Conservation (phyloP, 2,329 filamentous ascomycete species). For the Kalmusia sp. region DNA sequence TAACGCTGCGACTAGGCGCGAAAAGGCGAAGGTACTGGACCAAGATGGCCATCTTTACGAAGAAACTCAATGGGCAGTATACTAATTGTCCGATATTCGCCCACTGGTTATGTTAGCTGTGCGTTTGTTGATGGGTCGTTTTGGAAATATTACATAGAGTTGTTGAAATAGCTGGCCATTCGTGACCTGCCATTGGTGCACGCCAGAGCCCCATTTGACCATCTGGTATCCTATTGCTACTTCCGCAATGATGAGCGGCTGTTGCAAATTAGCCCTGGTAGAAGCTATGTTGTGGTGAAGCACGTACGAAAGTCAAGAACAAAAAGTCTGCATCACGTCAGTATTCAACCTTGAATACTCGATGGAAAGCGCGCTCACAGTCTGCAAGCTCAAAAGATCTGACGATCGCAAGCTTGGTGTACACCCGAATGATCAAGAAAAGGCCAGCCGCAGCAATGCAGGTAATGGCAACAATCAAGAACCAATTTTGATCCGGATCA, state of each 20-base stretch:
- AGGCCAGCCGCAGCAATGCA: conserved; percentile 30
- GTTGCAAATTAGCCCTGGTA: conserved; percentile 9
- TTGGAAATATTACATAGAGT: conserved; percentile 24
- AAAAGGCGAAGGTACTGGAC: conserved; percentile 37
- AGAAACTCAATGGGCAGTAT: conserved; percentile 35
- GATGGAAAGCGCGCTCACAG: conserved; percentile 22
- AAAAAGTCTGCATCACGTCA: conserved; percentile 28
- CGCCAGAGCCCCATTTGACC: conserved; percentile 36
- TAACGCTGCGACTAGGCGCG: conserved; percentile 26
- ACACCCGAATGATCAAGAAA: conserved; percentile 27
- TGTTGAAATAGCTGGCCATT: conserved; percentile 31
- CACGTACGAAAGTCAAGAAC: conserved; percentile 29
- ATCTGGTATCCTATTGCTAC: conserved; percentile 31
- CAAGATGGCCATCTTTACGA: conserved; percentile 36
- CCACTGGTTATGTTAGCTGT: conserved; percentile 21
- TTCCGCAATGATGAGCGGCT: conserved; percentile 31
- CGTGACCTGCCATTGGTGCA: conserved; percentile 39
- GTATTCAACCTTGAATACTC: neutral
- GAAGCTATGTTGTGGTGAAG: neutral
- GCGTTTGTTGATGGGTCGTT: neutral
- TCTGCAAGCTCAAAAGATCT: conserved; percentile 31
- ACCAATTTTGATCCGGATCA: conserved; percentile 33
- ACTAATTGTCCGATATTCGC: conserved; percentile 32
- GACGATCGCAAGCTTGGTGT: conserved; percentile 31
- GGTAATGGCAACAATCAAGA: conserved; percentile 24